A percentile compares a stretch with the other conserved stretches of the same genome.
phyloP scores from a whole-genome alignment of 352 stramenopile species.

The Phytophthora fragariaefolia region DNA sequence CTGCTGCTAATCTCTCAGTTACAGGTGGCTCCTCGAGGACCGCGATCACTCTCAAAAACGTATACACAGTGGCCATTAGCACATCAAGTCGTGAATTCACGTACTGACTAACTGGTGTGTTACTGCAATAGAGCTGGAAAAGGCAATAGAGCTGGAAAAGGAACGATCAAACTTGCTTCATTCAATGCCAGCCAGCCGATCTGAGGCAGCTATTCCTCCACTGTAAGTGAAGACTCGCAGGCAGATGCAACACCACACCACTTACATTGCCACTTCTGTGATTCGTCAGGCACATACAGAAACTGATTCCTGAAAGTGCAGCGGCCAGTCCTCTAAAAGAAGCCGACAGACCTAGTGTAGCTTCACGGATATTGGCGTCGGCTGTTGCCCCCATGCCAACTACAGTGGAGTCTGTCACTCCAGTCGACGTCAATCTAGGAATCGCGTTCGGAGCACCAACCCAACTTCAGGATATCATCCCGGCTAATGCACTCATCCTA shows the following conservation, averaged over 20 bases:
- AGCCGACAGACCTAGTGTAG: slow-evolving; percentile 18
- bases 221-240: slow-evolving; percentile 19
- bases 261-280: not conserved
- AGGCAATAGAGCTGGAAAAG: slow-evolving; percentile 1
- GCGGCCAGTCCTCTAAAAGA: slow-evolving; percentile 1
- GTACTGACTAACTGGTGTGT: not conserved
- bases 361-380: slow-evolving; percentile 26
- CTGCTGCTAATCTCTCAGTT: too few species aligned
- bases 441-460: not conserved
- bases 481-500: slow-evolving; percentile 6
- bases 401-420: not conserved
- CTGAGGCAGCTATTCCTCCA: not conserved
- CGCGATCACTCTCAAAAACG: slow-evolving; percentile 26
- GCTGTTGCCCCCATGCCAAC: slow-evolving; percentile 4
- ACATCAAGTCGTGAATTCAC: not conserved
- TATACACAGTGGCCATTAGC: slow-evolving; percentile 3
- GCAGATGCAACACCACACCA: too few species aligned
- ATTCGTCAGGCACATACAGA: slow-evolving; percentile 4
- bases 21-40: slow-evolving; percentile 43
- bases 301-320: slow-evolving; percentile 5
- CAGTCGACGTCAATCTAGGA: not conserved
- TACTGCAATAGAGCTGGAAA: slow-evolving; percentile 2
- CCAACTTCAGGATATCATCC: not conserved
- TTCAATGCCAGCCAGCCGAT: not conserved
- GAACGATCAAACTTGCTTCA: not conserved